Conservation (phyloP, 306 rosid species). For the Trifolium fragiferum region DNA sequence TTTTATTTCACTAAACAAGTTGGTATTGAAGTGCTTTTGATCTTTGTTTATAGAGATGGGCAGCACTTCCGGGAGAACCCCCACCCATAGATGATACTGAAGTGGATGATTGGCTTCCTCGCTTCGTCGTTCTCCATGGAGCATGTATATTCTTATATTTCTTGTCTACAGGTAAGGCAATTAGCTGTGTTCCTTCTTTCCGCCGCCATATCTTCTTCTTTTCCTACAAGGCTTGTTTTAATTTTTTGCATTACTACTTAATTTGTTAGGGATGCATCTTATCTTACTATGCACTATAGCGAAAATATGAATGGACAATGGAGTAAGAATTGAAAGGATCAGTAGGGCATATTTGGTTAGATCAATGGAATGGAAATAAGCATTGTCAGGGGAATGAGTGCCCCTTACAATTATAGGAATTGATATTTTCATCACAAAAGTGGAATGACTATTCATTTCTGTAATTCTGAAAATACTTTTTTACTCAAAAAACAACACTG, state of each 20-base stretch:
- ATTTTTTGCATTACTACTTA: slow-evolving; percentile 1
- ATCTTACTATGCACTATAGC: background rate
- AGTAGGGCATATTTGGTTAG: background rate
- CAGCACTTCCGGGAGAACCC: slow-evolving; percentile 92
- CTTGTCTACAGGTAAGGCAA: slow-evolving; percentile 70
- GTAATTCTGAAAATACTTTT: background rate
- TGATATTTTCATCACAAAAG: background rate
- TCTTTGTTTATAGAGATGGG: slow-evolving; percentile 72
- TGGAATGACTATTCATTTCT: slow-evolving; percentile 1
- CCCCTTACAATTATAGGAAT: background rate
- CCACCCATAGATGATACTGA: slow-evolving; percentile 87
- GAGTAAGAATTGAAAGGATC: background rate
- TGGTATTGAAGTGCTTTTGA: slow-evolving; percentile 29
- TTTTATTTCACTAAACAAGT: slow-evolving; percentile 23
- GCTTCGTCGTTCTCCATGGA: slow-evolving; percentile 93
- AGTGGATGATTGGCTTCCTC: slow-evolving; percentile 96
- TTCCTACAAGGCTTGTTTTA: slow-evolving; percentile 1
- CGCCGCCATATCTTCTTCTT: slow-evolving; percentile 1
- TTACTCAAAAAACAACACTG: background rate
- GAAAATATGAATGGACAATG: background rate
- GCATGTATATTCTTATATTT: slow-evolving; percentile 77
- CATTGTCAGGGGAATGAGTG: background rate
- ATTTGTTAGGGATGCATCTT: no score
- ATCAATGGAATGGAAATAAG: background rate
- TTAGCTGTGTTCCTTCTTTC: slow-evolving; percentile 30